phyloP scores from a whole-genome alignment of 164 flowering plant genomes.

The Kingdonia uniflora region DNA sequence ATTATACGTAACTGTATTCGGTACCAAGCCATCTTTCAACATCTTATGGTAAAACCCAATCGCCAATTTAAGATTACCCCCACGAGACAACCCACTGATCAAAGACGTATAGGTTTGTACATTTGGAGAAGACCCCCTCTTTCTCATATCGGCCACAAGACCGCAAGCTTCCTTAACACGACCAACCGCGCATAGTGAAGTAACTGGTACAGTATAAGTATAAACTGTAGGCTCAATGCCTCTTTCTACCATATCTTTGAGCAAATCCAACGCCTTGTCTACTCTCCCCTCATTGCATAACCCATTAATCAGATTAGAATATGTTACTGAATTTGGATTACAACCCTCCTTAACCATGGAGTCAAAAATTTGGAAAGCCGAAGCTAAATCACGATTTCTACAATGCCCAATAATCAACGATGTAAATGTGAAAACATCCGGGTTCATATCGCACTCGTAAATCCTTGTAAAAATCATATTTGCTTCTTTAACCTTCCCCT shows the following conservation, averaged over 20 bases:
- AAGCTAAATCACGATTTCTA: conserved; percentile 41
- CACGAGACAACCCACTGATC: conserved; percentile 49
- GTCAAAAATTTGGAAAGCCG: conserved; percentile 44
- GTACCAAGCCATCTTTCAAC: conserved; percentile 43
- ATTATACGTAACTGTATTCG: conserved; percentile 58
- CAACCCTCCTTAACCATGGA: conserved; percentile 53
- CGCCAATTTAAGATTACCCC: conserved; percentile 37
- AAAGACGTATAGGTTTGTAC: conserved; percentile 66
- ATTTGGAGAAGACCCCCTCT: conserved; percentile 50
- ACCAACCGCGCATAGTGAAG: conserved; percentile 37
- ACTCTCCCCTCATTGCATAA: conserved; percentile 49
- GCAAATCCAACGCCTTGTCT: conserved; percentile 57
- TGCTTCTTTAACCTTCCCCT: conserved; percentile 59
- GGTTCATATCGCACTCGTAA: conserved; percentile 34
- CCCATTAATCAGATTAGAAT: conserved; percentile 59
- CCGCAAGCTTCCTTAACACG: conserved; percentile 43
- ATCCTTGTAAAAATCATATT: conserved; percentile 35
- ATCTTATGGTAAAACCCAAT: conserved; percentile 62
- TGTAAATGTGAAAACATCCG: conserved; percentile 62
- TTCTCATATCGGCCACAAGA: conserved; percentile 44
- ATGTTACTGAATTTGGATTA: conserved; percentile 60
- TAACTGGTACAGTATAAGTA: conserved; percentile 58
- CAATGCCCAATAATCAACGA: conserved; percentile 78
- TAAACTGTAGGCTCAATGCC: conserved; percentile 58
- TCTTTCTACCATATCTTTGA: conserved; percentile 54